Base-by-base conservation (phyloP, 345 rosid genomes). In the Laguncularia racemosa region DNA sequence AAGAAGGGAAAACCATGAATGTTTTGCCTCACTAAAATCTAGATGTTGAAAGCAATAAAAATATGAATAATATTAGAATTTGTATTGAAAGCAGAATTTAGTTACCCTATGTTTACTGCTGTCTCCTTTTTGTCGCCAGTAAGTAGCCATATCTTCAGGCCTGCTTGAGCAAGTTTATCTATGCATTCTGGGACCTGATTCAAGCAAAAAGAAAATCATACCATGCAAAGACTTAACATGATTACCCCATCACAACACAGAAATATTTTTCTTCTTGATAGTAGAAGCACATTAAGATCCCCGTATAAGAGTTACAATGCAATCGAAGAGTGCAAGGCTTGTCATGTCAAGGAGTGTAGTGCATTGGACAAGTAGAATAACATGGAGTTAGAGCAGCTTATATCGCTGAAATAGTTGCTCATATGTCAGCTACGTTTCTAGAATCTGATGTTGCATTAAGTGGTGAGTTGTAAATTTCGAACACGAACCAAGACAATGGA, bases 101-200 rank as follows among this genome's bases (percentile, higher is more conserved):
- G 40, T 33, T 63, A 85, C 96, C 96, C 96, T 6, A 88, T 81
- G 63, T 82, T 89, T 62, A 84, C 80, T 57, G 97, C 91, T 28
- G 97, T 89, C 72, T 89, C 95, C 81, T 65, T 75, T 73, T 86
- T 84, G 67, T 89, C 97, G 14, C 97, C 97, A 0, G 97, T 89
- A 50, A 89, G 78, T 65, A 89, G 78, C 97, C 97, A 89, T 58
- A 89, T 77, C 73, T 84, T 81, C 43, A 89, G 56, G 61, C 97
- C 91, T 17, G 91, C 97, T 72, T 82, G 97, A n/a, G 91, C 84
- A 44, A 89, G 91, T 64, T 82, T 86, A 69, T 89, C 95, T 55
- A 89, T 86, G 78, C 97, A 89, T 50, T 86, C 80, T 11, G 95
- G 85, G 45, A 89, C 97, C 97, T 88, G 61, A 59, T 60, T 15